Base-by-base conservation (phyloP, 2,329 filamentous ascomycete genomes). In the Teratosphaeria nubilosa region DNA sequence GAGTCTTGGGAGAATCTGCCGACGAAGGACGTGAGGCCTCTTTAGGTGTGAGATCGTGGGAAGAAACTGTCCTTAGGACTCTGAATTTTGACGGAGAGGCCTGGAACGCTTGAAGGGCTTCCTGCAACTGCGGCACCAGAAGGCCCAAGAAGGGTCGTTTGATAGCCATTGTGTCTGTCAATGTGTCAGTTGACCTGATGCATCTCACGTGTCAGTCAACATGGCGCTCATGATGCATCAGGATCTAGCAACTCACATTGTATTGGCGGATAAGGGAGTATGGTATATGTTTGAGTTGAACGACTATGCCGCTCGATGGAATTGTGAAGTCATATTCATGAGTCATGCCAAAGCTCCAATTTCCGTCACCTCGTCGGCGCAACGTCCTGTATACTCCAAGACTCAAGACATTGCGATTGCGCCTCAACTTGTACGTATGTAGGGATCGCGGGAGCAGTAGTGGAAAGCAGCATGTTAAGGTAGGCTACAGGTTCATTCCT, bases 41-140 rank as follows among this genome's bases (percentile, higher is more conserved):
- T 45, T 64, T 58, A 9, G 57, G 66, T 53, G 30, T 30, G 45
- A 59, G 54, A 37, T 56, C 48, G 53, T 62, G 56, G 22, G 63
- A 60, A 27, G 67, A 59, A 24, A 74, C 59, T 2, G 72, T 73
- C 51, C 66, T 69, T 14, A 76, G 64, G 25, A 75, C 60, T 22
- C 64, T 64, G 58, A 76, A 75, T 31, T 63, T 68, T 0, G 68
- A 67, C 9, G 60, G 55, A 32, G 76, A 78, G 4, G 69, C 63
- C 50, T 73, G 69, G 62, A 80, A 80, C 16, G 66, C 64, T 62
- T 76, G 75, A 41, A 80, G 64, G 1, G 75, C 69, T 3, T 70
- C 66, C 45, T 68, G 66, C 50, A 80, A 75, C 27, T 71, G 68
- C 3, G 69, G 61, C 37, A 74, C 70, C 14, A 77, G 68, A 4